A percentile compares a stretch with the other conserved stretches of the same genome.
Evolutionary conservation across 2,329 filamentous ascomycete genomes (phyloP).

Genomic region (Ampelomyces quisqualis): DNA sequence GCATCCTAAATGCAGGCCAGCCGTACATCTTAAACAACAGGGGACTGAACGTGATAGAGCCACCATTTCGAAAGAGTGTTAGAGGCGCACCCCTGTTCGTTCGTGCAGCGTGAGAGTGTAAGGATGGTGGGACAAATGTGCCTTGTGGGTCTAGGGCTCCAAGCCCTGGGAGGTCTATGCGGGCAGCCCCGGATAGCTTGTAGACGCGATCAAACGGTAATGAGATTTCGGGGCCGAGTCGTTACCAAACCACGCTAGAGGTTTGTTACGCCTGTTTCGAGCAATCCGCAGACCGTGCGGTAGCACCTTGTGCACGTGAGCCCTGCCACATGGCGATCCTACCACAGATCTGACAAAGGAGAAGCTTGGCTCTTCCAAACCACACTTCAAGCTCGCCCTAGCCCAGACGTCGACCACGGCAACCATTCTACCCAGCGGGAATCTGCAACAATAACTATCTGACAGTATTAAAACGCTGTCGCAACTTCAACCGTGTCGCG

Average conservation of each 20-base stretch:
- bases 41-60: conserved; percentile 17
- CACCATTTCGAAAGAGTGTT: conserved; percentile 22
- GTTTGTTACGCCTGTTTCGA: conserved; percentile 4
- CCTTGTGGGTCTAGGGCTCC: conserved; percentile 15
- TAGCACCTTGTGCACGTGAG: conserved; percentile 12
- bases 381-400: conserved; percentile 1
- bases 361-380: conserved; percentile 1
- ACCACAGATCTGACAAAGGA: conserved; percentile 1
- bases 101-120: conserved; percentile 21
- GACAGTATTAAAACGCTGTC: not conserved
- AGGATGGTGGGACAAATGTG: conserved; percentile 16
- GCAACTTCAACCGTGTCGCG: conserved; percentile 5
- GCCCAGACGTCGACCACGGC: too few species aligned
- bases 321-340: not conserved
- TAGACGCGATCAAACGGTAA: conserved; percentile 12
- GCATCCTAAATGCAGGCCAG: conserved; percentile 22
- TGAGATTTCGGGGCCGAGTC: conserved; percentile 10
- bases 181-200: conserved; percentile 16
- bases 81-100: conserved; percentile 19
- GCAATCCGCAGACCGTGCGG: conserved; percentile 7
- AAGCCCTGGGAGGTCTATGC: conserved; percentile 22
- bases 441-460: too few species aligned
- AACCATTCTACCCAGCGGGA: too few species aligned
- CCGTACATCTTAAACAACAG: conserved; percentile 28
- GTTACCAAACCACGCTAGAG: conserved; percentile 3